Base-by-base conservation (phyloP, 495 filamentous ascomycete species). In the Aspergillus campestris region DNA sequence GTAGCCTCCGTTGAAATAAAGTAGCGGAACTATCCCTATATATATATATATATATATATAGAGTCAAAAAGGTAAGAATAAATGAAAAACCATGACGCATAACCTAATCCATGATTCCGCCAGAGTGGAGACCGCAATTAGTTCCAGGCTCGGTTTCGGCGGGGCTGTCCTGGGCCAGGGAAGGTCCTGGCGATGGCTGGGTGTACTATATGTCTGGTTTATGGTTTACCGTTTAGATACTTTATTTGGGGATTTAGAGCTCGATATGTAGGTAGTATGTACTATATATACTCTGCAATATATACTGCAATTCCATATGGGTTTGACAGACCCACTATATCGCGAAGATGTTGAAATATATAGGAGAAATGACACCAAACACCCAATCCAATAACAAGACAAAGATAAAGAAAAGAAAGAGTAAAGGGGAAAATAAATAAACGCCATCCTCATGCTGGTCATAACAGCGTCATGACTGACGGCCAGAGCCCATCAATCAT, bases 391-490 rank as follows among this genome's bases (percentile, higher is more conserved):
- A 15, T 1, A 37, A 37, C 10, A 37, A 37, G n/a, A 2, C 18
- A 24, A 24, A 24, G 18, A 24, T 4, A 34, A 10, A 34, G 32
- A 15, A 27, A 28, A 18, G 15, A 40, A 40, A 40, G n/a, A n/a
- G n/a, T n/a, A n/a, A 15, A 40, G 6, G 35, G n/a, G 8, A 38
- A 38, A 3, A 24, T 27, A 8, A 43, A 11, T 14, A 15, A 42
- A 46, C 38, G 33, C 48, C 38, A 18, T 40, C n/a, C 24, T 40
- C 24, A 43, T 42, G 34, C 45, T 42, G 30, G n/a, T 48, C 44
- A 31, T 52, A 42, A 39, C 38, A 34, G 35, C 12, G 41, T 32
- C 31, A 39, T 43, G 38, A 41, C 34, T 41, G 15, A 8, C 15
- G 15, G 29, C 36, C 34, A 24, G 28, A 27, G 44, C 10, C 36